A percentile compares a stretch with the other conserved stretches of the same genome.
Evolutionary conservation across 2,329 filamentous ascomycete species (phyloP).

Genomic region (Colletotrichum horii): DNA sequence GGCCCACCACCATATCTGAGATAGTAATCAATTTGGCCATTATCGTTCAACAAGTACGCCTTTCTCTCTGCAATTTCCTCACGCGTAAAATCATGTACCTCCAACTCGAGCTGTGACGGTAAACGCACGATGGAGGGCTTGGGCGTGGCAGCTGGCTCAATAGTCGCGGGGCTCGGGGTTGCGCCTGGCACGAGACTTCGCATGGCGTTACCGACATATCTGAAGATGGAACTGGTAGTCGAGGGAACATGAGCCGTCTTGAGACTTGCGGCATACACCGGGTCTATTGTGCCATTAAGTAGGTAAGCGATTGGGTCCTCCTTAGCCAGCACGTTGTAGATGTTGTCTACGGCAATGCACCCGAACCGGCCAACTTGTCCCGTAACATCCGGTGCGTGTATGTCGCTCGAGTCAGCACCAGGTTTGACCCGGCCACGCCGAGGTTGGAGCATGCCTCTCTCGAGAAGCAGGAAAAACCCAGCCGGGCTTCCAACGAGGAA

Average conservation of each 20-base stretch:
- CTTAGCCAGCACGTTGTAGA: conserved; percentile 86
- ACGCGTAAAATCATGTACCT: conserved; percentile 91
- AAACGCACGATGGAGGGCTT: conserved; percentile 50
- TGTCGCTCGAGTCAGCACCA: conserved; percentile 70
- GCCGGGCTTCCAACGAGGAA: conserved; percentile 91
- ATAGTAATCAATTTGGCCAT: conserved; percentile 93
- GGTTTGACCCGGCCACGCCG: conserved; percentile 78
- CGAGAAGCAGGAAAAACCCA: conserved; percentile 90
- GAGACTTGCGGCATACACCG: conserved; percentile 76
- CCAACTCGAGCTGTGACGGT: conserved; percentile 80
- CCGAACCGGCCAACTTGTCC: conserved; percentile 83
- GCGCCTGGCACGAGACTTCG: conserved; percentile 65
- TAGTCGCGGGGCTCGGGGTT: conserved; percentile 23
- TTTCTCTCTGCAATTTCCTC: conserved; percentile 93
- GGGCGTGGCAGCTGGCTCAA: conserved; percentile 28
- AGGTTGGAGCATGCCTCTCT: conserved; percentile 74
- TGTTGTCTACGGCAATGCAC: conserved; percentile 91
- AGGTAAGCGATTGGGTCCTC: conserved; percentile 85
- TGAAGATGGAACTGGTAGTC: conserved; percentile 68
- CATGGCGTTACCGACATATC: conserved; percentile 67
- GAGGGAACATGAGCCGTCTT: conserved; percentile 82
- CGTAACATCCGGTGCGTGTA: conserved; percentile 64
- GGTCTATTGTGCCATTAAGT: conserved; percentile 89
- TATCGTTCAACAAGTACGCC: conserved; percentile 89
- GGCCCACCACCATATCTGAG: conserved; percentile 84